These are phyloP conservation scores for Yamadazyma membranifaciens DNA, from an alignment of 1,139 yeast species.

Conservation along the genomic window DNA sequence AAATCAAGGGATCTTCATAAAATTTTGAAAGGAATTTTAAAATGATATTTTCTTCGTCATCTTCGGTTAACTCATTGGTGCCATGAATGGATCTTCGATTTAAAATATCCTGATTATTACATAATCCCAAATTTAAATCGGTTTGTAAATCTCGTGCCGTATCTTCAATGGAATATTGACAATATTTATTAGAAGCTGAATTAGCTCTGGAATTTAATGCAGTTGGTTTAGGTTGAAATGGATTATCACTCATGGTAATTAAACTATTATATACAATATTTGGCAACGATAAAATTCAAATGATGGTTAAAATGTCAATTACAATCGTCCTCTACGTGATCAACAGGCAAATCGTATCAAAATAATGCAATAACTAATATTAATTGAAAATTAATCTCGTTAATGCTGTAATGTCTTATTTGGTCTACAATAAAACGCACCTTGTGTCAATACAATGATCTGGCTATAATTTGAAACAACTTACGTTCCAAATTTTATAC, in stretches of 20 bases:
- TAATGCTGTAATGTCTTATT: no score
- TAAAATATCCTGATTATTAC: constrained; percentile 64
- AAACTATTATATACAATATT: no score
- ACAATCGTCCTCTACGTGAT: no score
- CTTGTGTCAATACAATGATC: no score
- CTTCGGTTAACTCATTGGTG: constrained; percentile 64
- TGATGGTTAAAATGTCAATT: no score
- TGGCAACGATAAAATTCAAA: no score
- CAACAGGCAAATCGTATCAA: no score
- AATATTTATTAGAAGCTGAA: constrained; percentile 52
- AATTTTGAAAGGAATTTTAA: constrained; percentile 75
- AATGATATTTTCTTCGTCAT: constrained; percentile 72
- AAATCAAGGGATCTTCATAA: constrained; percentile 84
- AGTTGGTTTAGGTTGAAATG: constrained; percentile 22
- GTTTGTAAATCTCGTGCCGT: constrained; percentile 64
- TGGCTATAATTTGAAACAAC: no score
- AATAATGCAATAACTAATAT: no score
- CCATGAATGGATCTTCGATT: constrained; percentile 77
- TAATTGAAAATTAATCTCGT: no score
- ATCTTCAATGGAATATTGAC: constrained; percentile 59
- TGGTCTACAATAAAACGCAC: no score
- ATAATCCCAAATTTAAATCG: constrained; percentile 56
- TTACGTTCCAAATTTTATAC: no score
- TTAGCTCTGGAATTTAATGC: constrained; percentile 19
- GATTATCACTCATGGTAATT: constrained; percentile 32